Percentiles rank a stretch among this genome's conserved stretches.
Conservation (phyloP, 208 protist genomes). For the Vickermania ingenoplastis region DNA sequence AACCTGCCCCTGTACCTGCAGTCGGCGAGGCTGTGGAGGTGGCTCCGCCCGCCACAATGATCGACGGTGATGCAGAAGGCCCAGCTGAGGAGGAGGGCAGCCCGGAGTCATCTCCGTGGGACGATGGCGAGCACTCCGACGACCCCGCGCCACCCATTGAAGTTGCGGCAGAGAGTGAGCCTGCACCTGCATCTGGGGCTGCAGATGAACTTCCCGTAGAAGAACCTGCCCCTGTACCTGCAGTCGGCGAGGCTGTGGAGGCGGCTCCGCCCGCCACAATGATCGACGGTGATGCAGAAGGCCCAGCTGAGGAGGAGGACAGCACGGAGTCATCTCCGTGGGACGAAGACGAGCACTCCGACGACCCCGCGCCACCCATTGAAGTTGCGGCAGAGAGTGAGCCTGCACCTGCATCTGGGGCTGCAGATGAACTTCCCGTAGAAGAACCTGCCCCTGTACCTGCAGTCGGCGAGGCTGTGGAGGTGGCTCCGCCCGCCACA, state of each 20-base stretch:
- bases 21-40: no score
- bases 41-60: no score
- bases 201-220: not conserved
- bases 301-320: not conserved
- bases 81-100: no score
- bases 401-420: not conserved
- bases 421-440: not conserved
- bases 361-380: no score
- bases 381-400: not conserved
- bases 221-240: not conserved
- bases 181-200: not conserved
- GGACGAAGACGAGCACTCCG: no score
- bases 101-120: no score
- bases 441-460: not conserved
- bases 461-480: not conserved
- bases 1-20: no score
- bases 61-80: no score
- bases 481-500: not conserved
- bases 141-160: no score
- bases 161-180: not conserved
- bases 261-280: not conserved
- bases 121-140: no score
- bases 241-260: not conserved
- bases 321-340: no score
- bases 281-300: not conserved